phyloP scores from a whole-genome alignment of 1,284 basidiomycete species.

The Laetiporus sulphureus region DNA sequence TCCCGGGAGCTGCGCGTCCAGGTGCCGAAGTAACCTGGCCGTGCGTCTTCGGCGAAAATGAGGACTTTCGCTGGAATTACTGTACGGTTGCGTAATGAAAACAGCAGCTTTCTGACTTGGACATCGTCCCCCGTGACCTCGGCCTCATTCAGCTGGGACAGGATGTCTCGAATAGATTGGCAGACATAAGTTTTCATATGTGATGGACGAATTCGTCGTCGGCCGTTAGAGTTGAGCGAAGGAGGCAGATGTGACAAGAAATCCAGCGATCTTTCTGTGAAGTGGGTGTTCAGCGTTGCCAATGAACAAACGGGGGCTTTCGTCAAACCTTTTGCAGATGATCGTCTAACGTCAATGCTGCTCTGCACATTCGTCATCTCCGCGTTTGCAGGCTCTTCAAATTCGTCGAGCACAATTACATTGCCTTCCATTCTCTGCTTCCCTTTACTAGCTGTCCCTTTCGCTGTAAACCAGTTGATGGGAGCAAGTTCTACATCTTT shows the following conservation, averaged over 20 bases:
- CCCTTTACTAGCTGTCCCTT: slow-evolving; percentile 17
- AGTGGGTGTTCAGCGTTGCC: slow-evolving; percentile 1
- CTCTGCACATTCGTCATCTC: slow-evolving; percentile 16
- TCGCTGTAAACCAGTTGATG: slow-evolving; percentile 54
- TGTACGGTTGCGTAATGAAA: slow-evolving; percentile 48
- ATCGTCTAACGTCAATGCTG: not conserved
- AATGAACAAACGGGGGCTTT: not conserved
- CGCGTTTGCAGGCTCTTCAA: slow-evolving; percentile 21
- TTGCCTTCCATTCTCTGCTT: slow-evolving; percentile 29
- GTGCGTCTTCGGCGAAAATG: slow-evolving; percentile 68
- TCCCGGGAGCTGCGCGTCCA: slow-evolving; percentile 71
- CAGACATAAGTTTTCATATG: slow-evolving; percentile 29
- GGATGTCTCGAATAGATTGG: slow-evolving; percentile 45
- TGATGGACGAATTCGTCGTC: slow-evolving; percentile 13
- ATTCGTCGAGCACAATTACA: slow-evolving; percentile 50
- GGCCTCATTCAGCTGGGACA: slow-evolving; percentile 65
- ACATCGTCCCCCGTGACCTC: slow-evolving; percentile 66
- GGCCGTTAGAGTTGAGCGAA: slow-evolving; percentile 24
- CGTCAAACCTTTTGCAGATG: slow-evolving; percentile 34
- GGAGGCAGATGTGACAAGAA: slow-evolving; percentile 33
- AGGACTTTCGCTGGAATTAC: slow-evolving; percentile 67
- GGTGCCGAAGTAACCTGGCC: slow-evolving; percentile 83
- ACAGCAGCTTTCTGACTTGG: slow-evolving; percentile 49
- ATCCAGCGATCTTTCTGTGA: slow-evolving; percentile 35
- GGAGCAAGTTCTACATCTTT: slow-evolving; percentile 68